These are phyloP conservation scores for Funneliformis caledonium DNA, from an alignment of 371 early-diverging fungal genomes.

Conservation along the genomic window DNA sequence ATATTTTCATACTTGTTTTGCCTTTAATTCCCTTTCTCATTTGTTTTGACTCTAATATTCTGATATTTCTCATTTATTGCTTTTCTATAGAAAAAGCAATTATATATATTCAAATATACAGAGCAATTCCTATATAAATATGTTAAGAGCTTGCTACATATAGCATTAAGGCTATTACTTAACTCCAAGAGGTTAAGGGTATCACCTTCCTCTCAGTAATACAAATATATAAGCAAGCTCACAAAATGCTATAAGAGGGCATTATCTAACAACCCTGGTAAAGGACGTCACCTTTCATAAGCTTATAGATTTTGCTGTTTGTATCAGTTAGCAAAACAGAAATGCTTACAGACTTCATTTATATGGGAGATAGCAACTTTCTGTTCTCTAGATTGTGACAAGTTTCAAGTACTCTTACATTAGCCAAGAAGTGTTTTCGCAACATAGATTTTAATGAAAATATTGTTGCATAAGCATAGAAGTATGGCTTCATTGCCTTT, in stretches of 20 bases:
- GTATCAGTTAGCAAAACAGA: not conserved
- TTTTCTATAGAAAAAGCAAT: too few relatives aligned
- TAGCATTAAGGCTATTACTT: constrained; percentile 16
- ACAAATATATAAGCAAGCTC: constrained; percentile 17
- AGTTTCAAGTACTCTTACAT: not conserved
- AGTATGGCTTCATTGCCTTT: constrained; percentile 15
- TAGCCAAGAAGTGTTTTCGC: constrained; percentile 19
- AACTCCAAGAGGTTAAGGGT: constrained; percentile 31
- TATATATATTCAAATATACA: too few relatives aligned
- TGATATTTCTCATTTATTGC: too few relatives aligned
- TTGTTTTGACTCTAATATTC: too few relatives aligned
- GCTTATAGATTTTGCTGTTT: not conserved
- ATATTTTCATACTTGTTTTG: too few relatives aligned
- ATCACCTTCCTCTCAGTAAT: constrained; percentile 33
- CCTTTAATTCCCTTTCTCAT: too few relatives aligned
- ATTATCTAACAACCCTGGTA: not conserved
- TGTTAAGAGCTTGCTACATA: too few relatives aligned
- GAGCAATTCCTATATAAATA: too few relatives aligned
- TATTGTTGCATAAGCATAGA: not conserved
- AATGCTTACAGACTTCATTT: constrained; percentile 19
- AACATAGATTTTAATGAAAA: constrained; percentile 19
- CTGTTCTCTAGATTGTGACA: constrained; percentile 27
- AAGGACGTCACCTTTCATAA: not conserved
- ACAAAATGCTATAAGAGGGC: not conserved
- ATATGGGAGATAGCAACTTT: not conserved